Evolutionary conservation across 2,329 filamentous ascomycete species (phyloP).

Genomic region (Hortaea werneckii): DNA sequence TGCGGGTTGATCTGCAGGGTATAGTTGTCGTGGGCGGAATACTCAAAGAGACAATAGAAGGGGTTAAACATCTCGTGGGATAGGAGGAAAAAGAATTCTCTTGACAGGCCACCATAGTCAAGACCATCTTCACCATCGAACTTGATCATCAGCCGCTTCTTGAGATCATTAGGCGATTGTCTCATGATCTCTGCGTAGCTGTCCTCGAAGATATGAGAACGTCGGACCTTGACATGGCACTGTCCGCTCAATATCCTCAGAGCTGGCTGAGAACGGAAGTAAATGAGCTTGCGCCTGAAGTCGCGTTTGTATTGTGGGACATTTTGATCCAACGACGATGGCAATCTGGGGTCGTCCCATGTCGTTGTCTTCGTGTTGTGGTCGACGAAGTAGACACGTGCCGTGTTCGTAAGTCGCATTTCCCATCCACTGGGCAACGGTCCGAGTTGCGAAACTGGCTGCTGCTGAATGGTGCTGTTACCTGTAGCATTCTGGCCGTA

Average conservation of each 20-base stretch:
- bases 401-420: slow-evolving; percentile 97
- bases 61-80: slow-evolving; percentile 99
- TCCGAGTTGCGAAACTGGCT: slow-evolving; percentile 92
- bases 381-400: slow-evolving; percentile 95
- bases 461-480: slow-evolving; percentile 84
- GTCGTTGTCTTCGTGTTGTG: slow-evolving; percentile 99
- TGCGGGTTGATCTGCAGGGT: slow-evolving; percentile 99
- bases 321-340: slow-evolving; percentile 93
- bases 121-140: slow-evolving; percentile 97
- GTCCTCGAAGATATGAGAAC: slow-evolving; percentile 96
- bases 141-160: slow-evolving; percentile 99
- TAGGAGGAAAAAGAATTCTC: slow-evolving; percentile 98
- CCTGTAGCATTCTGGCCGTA: slow-evolving; percentile 77
- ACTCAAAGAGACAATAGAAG: slow-evolving; percentile 99
- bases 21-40: slow-evolving; percentile 99
- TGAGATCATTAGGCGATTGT: slow-evolving; percentile 87
- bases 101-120: slow-evolving; percentile 93
- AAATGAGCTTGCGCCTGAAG: slow-evolving; percentile 94
- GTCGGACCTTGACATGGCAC: slow-evolving; percentile 93
- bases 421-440: slow-evolving; percentile 96
- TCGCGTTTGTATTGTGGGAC: slow-evolving; percentile 99
- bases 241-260: slow-evolving; percentile 92
- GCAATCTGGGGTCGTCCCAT: slow-evolving; percentile 93
- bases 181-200: slow-evolving; percentile 98
- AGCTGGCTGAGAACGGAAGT: slow-evolving; percentile 96